Evolutionary conservation across 2,329 filamentous ascomycete genomes (phyloP), one percentile per base, ranked within the genome.

Genomic region (Cladobotryum mycophilum): DNA sequence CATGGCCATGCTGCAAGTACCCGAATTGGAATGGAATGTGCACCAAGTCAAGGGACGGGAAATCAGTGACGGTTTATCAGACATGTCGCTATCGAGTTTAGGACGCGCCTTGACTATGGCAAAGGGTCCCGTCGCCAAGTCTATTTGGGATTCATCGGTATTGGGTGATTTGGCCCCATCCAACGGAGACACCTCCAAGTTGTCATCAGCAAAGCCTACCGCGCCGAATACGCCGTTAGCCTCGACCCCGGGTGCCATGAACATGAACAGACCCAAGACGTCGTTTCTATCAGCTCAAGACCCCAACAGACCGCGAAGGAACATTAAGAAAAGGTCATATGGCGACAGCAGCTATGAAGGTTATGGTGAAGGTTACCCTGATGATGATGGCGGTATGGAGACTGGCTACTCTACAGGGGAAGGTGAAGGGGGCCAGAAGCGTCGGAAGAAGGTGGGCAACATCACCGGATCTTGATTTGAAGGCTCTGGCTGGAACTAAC

Each of bases 281-380:
- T 67, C 61, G 34, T 68, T 69, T 38, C 53, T 66, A 18, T 60
- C 67, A 25, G 67, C 64, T n/a, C 66, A 74, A 33, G 76, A 80
- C 49, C 67, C 70, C 11, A 66, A 72, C 37, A 75, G 86, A 49
- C 81, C 85, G 34, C 82, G 84, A 58, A 78, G 87, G 44, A 73
- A 76, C 49, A 76, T 80, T 55, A 88, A 86, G 72, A 90, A 90
- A 74, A 79, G 88, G 44, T 80, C 83, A 55, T 91, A 90, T 63
- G 82, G 84, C 37, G 87, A 91, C 56, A 79, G 76, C 59, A 88
- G 84, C 60, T 91, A 80, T 61, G 82, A 86, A 60, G 86, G 87
- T 40, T 90, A 90, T 60, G 79, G 81, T 41, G 85, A 89, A 58
- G 83, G 84, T 34, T 89, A 76, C 58, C 77, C 77, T 9, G 86